Base-by-base conservation (phyloP, 345 rosid species). In the Hypericum androsaemum region DNA sequence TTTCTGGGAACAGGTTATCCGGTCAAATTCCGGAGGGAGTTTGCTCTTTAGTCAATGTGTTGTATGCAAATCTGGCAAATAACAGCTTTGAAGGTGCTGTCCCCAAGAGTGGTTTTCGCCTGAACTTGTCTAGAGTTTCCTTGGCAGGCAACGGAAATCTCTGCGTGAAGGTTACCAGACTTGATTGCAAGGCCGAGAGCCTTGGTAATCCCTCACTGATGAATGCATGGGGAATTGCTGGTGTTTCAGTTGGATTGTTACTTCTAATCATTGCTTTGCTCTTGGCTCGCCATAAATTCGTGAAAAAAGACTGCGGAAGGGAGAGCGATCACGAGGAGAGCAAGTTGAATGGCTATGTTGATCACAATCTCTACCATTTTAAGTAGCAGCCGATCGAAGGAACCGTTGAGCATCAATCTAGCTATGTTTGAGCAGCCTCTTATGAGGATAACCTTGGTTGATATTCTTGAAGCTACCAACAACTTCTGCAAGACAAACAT, bases 371-470 rank as follows among this genome's bases (percentile, higher is more conserved):
- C 8, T 84, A 75, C 54, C 81, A n/a, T 73, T 66, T 53, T 78
- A 17, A 80, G 77, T 36, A 79, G 88, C 68, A 78, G 95, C 80
- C 71, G 81, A 52, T 85, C 94, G 6, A 82, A 56, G 64, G 98
- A 83, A 60, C 97, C 97, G 7, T 59, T 83, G 69, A 83, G 95
- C 74, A 92, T 92, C 70, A 88, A 85, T 10, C 41, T 85, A 12
- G 95, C 95, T 7, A 86, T 67, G 79, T 92, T 88, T 16, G 82
- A 85, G 84, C 90, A 70, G 67, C 97, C 89, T 7, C 87, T 92
- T 42, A 72, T 80, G 65, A 88, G 77, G 51, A 57, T 88, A 49
- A 80, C 95, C 13, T 61, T 88, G 38, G 80, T 56, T 7, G 94
- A 85, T 47, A 80, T 92, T 28, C 81, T 88, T 16, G 81, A 83